Percentiles rank a stretch among this genome's conserved stretches.
Conservation (phyloP, 1,139 yeast genomes). For the Pichia sp. region DNA sequence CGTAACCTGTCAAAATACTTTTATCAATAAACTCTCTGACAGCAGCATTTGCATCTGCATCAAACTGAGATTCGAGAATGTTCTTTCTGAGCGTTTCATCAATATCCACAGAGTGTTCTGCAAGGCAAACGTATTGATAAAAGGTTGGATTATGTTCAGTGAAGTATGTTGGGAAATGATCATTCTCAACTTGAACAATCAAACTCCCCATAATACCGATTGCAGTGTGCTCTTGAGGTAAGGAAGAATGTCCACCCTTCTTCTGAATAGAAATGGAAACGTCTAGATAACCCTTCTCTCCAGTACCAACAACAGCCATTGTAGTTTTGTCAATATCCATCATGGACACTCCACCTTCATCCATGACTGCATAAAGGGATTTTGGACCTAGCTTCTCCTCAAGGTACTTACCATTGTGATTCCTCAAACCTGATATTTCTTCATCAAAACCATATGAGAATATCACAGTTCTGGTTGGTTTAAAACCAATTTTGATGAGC, state of each 20-base stretch:
- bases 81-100: slow-evolving; percentile 29
- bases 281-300: slow-evolving; percentile 41
- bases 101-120: slow-evolving; percentile 32
- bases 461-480: slow-evolving; percentile 36
- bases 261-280: slow-evolving; percentile 33
- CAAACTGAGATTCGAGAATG: slow-evolving; percentile 34
- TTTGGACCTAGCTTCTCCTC: slow-evolving; percentile 32
- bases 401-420: slow-evolving; percentile 29
- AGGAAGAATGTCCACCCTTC: slow-evolving; percentile 44
- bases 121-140: slow-evolving; percentile 37
- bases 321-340: slow-evolving; percentile 29
- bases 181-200: slow-evolving; percentile 33
- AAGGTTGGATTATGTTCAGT: slow-evolving; percentile 38
- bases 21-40: slow-evolving; percentile 31
- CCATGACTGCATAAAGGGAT: slow-evolving; percentile 36
- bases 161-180: slow-evolving; percentile 31
- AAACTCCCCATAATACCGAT: slow-evolving; percentile 40
- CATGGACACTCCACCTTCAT: slow-evolving; percentile 38
- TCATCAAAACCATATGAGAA: slow-evolving; percentile 45
- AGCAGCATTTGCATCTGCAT: slow-evolving; percentile 30
- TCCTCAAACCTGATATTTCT: slow-evolving; percentile 33
- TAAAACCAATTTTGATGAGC: slow-evolving; percentile 32
- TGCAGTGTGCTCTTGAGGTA: slow-evolving; percentile 42
- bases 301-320: slow-evolving; percentile 38
- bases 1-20: slow-evolving; percentile 30